Percentiles rank a stretch among this genome's conserved stretches.
phyloP scores from a whole-genome alignment of 2,329 filamentous ascomycete species.

The Penicillium nordicum region DNA sequence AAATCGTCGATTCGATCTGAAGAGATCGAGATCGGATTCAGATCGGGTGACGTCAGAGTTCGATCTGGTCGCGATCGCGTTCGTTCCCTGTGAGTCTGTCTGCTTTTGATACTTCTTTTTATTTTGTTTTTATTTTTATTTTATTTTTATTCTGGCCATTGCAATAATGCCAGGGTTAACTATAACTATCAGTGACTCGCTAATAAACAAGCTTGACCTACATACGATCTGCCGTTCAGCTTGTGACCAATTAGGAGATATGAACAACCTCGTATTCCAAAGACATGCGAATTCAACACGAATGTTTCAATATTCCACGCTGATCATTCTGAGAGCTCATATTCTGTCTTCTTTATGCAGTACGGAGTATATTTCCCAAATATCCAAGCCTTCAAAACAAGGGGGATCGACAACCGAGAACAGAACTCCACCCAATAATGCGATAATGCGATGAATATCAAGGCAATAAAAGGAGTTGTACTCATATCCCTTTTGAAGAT shows the following conservation, averaged over 20 bases:
- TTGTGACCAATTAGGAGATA: not conserved
- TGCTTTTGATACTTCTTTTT: not conserved
- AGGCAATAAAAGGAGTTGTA: not conserved
- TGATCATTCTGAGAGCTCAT: not conserved
- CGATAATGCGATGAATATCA: not conserved
- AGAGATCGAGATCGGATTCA: not conserved
- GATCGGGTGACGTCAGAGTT: constrained; percentile 1
- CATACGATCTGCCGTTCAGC: not conserved
- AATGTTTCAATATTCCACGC: no score
- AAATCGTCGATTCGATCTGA: not conserved
- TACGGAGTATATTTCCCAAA: no score
- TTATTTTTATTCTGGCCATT: not conserved
- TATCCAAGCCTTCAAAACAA: not conserved
- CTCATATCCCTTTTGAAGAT: not conserved
- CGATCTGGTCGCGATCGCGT: not conserved
- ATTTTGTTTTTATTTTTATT: no score
- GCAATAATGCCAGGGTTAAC: no score
- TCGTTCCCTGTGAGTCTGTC: not conserved
- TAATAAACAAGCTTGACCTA: not conserved
- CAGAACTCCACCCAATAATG: not conserved
- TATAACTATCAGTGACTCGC: no score
- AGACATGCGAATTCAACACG: not conserved
- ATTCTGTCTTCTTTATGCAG: not conserved
- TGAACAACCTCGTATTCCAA: not conserved
- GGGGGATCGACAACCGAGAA: not conserved